These are phyloP conservation scores for Aspergillus proliferans DNA, from an alignment of 2,329 filamentous ascomycete species.

Conservation along the genomic window DNA sequence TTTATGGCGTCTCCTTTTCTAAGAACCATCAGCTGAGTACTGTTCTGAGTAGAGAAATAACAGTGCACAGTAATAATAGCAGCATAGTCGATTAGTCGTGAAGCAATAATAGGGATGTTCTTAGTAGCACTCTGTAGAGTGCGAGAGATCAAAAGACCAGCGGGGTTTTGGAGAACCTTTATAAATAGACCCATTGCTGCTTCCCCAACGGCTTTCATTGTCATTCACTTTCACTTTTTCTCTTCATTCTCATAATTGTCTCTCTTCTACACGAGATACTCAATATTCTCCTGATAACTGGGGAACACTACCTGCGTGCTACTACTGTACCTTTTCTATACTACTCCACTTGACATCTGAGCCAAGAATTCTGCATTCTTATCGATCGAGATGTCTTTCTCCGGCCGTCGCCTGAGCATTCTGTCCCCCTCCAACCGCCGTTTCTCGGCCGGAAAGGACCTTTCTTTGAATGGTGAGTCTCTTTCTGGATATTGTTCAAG, in stretches of 20 bases:
- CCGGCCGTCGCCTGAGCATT: slow-evolving; percentile 40
- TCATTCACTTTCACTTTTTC: neutral
- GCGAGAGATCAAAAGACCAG: too few relatives aligned
- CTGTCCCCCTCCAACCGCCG: slow-evolving; percentile 34
- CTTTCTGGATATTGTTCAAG: slow-evolving; percentile 1
- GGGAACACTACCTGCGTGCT: too few relatives aligned
- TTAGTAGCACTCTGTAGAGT: too few relatives aligned
- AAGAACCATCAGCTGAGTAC: too few relatives aligned
- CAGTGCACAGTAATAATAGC: too few relatives aligned
- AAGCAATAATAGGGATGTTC: too few relatives aligned
- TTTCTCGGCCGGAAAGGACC: slow-evolving; percentile 39
- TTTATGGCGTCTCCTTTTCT: too few relatives aligned
- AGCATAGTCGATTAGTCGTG: too few relatives aligned
- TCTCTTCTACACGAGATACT: neutral
- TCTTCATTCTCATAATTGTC: neutral
- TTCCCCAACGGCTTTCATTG: neutral
- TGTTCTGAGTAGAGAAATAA: too few relatives aligned
- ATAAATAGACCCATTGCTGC: neutral
- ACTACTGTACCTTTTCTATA: slow-evolving; percentile 1
- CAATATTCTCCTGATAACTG: too few relatives aligned
- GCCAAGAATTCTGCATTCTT: slow-evolving; percentile 7
- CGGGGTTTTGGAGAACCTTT: too few relatives aligned
- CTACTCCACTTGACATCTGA: slow-evolving; percentile 1
- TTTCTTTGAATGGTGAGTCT: slow-evolving; percentile 41
- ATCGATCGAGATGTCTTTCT: slow-evolving; percentile 38